phyloP scores from a whole-genome alignment of 2,329 filamentous ascomycete species.

The Fusarium devonianum region DNA sequence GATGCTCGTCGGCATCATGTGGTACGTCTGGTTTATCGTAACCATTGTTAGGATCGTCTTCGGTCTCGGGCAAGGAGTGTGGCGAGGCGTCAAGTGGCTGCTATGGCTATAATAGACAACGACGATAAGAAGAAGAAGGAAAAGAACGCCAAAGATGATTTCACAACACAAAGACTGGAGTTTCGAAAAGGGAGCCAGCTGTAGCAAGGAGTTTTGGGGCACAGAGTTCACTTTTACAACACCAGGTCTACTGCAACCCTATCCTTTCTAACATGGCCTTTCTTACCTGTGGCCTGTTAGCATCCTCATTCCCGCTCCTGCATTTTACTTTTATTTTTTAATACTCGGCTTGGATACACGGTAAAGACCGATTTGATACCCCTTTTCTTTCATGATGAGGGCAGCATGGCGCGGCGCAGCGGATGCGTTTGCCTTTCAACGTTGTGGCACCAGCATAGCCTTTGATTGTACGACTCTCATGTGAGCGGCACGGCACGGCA shows the following conservation, averaged over 20 bases:
- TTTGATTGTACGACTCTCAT: conserved; percentile 28
- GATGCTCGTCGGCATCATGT: conserved; percentile 87
- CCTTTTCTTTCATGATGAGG: conserved; percentile 29
- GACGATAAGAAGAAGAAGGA: conserved; percentile 11
- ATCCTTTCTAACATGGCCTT: not conserved
- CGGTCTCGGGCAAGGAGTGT: conserved; percentile 66
- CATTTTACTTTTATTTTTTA: no score
- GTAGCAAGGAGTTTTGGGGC: conserved; percentile 16
- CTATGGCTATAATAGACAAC: conserved; percentile 70
- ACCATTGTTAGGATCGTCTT: conserved; percentile 74
- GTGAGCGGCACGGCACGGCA: conserved; percentile 2
- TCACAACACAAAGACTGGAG: not conserved
- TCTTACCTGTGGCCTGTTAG: not conserved
- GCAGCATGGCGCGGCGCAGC: conserved; percentile 33
- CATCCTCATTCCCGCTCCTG: conserved; percentile 12
- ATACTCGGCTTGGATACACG: conserved; percentile 19
- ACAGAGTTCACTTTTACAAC: not conserved
- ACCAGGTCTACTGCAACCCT: not conserved
- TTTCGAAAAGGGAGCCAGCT: conserved; percentile 1
- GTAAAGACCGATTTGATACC: conserved; percentile 37
- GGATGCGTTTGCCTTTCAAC: conserved; percentile 10
- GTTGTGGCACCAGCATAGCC: conserved; percentile 31
- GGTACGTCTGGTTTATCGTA: conserved; percentile 92
- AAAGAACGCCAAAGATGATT: not conserved
- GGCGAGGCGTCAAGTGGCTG: conserved; percentile 76